A percentile compares a stretch with the other conserved stretches of the same genome.
Evolutionary conservation across 2,329 filamentous ascomycete genomes (phyloP).

Genomic region (Aspergillus sclerotialis): DNA sequence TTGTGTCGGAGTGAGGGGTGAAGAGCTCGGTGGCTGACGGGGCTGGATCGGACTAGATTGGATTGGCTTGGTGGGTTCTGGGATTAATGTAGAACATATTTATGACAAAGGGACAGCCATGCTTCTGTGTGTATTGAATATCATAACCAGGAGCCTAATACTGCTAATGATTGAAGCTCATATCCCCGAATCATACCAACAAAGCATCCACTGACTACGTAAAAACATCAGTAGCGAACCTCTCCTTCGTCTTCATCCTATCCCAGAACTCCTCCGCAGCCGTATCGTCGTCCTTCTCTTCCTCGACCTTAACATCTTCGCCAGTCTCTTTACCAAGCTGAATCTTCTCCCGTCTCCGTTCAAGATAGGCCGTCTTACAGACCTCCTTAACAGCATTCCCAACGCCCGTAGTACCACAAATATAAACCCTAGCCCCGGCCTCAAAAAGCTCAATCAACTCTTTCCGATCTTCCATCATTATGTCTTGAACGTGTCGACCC

Average conservation of each 20-base stretch:
- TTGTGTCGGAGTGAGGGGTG: too few relatives aligned
- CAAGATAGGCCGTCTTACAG: conserved; percentile 28
- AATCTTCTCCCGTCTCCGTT: conserved; percentile 22
- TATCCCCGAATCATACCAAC: too few relatives aligned
- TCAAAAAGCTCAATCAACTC: conserved; percentile 42
- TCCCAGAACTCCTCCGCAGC: conserved; percentile 25
- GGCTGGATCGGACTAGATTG: too few relatives aligned
- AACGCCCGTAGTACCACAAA: conserved; percentile 55
- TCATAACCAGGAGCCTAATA: too few relatives aligned
- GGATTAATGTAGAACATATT: too few relatives aligned
- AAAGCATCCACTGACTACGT: conserved; percentile 11
- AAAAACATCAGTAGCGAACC: conserved; percentile 58
- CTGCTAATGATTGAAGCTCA: too few relatives aligned
- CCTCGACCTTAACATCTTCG: conserved; percentile 31
- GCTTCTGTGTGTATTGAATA: too few relatives aligned
- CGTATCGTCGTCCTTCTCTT: conserved; percentile 18
- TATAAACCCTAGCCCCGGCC: conserved; percentile 51
- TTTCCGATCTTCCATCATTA: conserved; percentile 41
- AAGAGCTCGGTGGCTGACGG: too few relatives aligned
- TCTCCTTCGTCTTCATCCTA: conserved; percentile 38
- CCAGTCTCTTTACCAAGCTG: conserved; percentile 25
- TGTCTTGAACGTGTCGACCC: conserved; percentile 49
- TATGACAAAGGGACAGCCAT: too few relatives aligned
- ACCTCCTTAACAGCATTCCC: conserved; percentile 43
- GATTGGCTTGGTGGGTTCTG: too few relatives aligned